These are phyloP conservation scores for Exophiala dermatitidis DNA, from an alignment of 2,329 filamentous ascomycete species.

Conservation along the genomic window DNA sequence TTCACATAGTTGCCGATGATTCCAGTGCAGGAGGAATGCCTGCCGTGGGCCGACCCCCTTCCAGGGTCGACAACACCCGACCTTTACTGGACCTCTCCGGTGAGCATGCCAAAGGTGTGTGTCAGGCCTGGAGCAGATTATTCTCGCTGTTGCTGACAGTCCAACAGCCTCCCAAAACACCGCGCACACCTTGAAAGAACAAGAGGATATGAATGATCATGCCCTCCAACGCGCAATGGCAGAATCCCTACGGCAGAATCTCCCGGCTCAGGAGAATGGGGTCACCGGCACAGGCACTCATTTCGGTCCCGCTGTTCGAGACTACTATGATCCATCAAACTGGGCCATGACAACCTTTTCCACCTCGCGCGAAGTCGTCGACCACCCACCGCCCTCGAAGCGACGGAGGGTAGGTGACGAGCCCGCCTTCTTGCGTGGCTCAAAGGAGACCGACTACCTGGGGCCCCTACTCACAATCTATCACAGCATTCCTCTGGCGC, in stretches of 20 bases:
- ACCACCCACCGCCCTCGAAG: conserved; percentile 47
- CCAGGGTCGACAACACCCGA: conserved; percentile 34
- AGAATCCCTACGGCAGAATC: conserved; percentile 39
- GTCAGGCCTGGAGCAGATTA: not conserved
- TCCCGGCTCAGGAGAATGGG: conserved; percentile 50
- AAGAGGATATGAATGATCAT: conserved; percentile 36
- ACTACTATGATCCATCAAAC: conserved; percentile 46
- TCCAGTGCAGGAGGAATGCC: conserved; percentile 32
- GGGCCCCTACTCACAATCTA: conserved; percentile 54
- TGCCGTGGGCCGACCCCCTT: conserved; percentile 43
- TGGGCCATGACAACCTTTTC: conserved; percentile 51
- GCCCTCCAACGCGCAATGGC: conserved; percentile 42
- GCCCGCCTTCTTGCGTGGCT: conserved; percentile 53
- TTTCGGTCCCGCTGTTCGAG: conserved; percentile 50
- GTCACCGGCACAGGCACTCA: conserved; percentile 38
- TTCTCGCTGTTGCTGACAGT: conserved; percentile 1
- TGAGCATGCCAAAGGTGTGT: conserved; percentile 30
- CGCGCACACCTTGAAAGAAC: conserved; percentile 31
- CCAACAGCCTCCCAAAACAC: conserved; percentile 22
- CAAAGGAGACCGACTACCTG: conserved; percentile 48
- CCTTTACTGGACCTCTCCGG: conserved; percentile 27
- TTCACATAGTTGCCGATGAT: conserved; percentile 35
- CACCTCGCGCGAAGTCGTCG: conserved; percentile 46
- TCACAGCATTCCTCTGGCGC: conserved; percentile 53
- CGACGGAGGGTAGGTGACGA: conserved; percentile 43